A percentile compares a stretch with the other conserved stretches of the same genome.
These are phyloP conservation scores for Leccinum subgranulosum DNA, from an alignment of 768 basidiomycete genomes.

Conservation along the genomic window DNA sequence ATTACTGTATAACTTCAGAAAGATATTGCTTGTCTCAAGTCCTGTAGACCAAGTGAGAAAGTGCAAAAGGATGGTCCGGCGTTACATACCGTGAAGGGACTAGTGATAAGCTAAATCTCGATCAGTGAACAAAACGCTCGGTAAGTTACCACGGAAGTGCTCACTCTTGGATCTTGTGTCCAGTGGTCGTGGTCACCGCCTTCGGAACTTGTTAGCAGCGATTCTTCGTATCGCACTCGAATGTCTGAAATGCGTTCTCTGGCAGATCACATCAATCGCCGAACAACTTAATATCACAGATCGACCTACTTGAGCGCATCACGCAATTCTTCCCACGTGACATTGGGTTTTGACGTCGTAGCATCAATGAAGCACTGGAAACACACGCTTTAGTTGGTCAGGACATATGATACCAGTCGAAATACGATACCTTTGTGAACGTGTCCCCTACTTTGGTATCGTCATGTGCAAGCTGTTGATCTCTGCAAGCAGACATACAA, in stretches of 20 bases:
- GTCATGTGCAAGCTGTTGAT: constrained; percentile 25
- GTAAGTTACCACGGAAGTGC: background rate
- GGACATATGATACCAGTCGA: background rate
- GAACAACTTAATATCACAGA: background rate
- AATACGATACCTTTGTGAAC: constrained; percentile 21
- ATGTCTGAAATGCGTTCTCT: constrained; percentile 16
- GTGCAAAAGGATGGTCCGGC: constrained; percentile 27
- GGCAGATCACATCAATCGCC: background rate
- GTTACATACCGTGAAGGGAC: constrained; percentile 5
- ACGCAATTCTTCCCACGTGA: constrained; percentile 21
- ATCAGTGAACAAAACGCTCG: constrained; percentile 1
- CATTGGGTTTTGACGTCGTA: constrained; percentile 3
- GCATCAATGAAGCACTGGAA: constrained; percentile 20
- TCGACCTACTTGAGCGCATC: constrained; percentile 13
- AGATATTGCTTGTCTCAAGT: constrained; percentile 12
- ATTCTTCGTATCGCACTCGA: constrained; percentile 7
- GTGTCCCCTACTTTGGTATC: constrained; percentile 16
- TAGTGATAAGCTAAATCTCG: constrained; percentile 8
- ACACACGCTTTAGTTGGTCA: background rate
- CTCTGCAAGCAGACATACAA: constrained; percentile 19
- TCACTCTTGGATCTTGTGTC: constrained; percentile 23
- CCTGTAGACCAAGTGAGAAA: constrained; percentile 14
- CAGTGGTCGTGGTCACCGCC: background rate
- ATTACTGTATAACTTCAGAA: background rate
- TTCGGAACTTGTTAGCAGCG: background rate